A percentile compares a stretch with the other conserved stretches of the same genome.
Conservation (phyloP, 192 early-diverging fungal genomes). For the Backusella australiensis region DNA sequence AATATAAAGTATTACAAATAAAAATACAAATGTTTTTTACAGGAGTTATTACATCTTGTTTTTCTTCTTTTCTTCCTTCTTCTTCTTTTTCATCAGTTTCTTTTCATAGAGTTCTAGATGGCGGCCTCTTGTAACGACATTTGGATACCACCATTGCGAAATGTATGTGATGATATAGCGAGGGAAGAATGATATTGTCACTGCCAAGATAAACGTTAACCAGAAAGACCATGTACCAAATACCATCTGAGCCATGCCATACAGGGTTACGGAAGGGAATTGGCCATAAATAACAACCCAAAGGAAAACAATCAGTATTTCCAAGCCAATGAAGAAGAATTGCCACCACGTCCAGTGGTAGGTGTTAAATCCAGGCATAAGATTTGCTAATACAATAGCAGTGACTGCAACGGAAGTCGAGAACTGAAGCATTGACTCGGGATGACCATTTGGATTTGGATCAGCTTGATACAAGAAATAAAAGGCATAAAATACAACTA, state of each 20-base stretch:
- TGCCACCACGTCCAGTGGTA: conserved; percentile 87
- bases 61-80: background rate
- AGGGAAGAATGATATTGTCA: conserved; percentile 69
- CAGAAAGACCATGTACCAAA: conserved; percentile 72
- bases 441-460: conserved; percentile 49
- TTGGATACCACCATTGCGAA: conserved; percentile 61
- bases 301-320: conserved; percentile 62
- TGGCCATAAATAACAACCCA: conserved; percentile 70
- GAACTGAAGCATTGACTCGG: conserved; percentile 62
- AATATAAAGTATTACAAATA: background rate
- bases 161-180: conserved; percentile 66
- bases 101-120: conserved; percentile 5
- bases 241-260: conserved; percentile 68
- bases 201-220: conserved; percentile 63
- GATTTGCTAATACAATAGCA: conserved; percentile 79
- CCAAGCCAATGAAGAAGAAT: conserved; percentile 59
- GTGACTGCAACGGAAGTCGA: conserved; percentile 77
- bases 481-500: conserved; percentile 81
- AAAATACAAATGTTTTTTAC: background rate
- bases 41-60: background rate
- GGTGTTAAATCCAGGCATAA: conserved; percentile 75
- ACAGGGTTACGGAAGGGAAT: conserved; percentile 55
- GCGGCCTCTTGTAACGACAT: conserved; percentile 33
- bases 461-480: conserved; percentile 59
- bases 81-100: background rate